Base-by-base conservation (phyloP, 129 eudicot genomes). In the Flaveria linearis region DNA sequence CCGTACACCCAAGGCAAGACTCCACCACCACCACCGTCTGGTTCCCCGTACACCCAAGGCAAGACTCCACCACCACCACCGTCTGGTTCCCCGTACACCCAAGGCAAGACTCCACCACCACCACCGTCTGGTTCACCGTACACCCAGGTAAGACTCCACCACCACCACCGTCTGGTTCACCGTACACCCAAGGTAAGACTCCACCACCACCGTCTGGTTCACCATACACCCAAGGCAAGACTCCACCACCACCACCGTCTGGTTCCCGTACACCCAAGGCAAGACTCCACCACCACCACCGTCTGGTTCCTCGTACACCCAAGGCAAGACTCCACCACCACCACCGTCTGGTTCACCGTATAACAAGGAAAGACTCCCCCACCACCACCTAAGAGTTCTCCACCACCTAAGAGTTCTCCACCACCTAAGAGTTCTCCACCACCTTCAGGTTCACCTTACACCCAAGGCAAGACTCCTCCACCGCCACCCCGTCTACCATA, bases 201-300 rank as follows among this genome's bases (percentile, higher is more conserved):
- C 67, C 67, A 12, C 67, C 67, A 23, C 67, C 67, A 61, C 42
- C 67, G 1, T 9, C 63, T 1, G n/a, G 36, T 22, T 12, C 23
- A 43, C 30, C n/a, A 2, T 51, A 43, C 15, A 0, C 20, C 69
- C 65, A 33, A 0, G 61, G 20, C 2, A 68, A 53, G 20, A 36
- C 81, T 2, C 81, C 70, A 0, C 76, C 82, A 6, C 82, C 76
- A 7, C 74, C 73, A 2, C 12, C 49, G 7, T 33, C 7, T 8
- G 49, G 49, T 9, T 45, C 49, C 45, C 45, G 25, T 23, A 51
- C 47, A 25, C 10, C 18, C 64, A 57, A 11, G 16, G 23, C 62
- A 60, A 60, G 6, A 18, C 66, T 47, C 51, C 72, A 8, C 72
- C 66, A 22, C 73, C 76, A 14, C 71, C 33, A 11, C n/a, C 66